These are phyloP conservation scores for Pugionium dolabratum DNA, from an alignment of 345 rosid genomes.

Conservation along the genomic window DNA sequence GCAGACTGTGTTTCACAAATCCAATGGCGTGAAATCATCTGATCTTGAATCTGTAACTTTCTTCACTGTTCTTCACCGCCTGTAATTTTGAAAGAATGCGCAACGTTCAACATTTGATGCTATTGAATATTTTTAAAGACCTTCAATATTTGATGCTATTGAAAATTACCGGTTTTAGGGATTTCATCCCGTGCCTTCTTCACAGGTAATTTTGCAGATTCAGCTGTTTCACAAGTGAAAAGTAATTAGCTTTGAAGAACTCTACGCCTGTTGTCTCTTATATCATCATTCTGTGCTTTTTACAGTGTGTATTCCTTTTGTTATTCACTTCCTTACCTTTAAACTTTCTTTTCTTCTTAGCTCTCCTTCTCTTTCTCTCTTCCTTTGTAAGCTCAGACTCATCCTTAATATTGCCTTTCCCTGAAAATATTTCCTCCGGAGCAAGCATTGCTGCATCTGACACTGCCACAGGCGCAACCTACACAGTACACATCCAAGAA, in stretches of 20 bases:
- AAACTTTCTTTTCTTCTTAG: constrained; percentile 85
- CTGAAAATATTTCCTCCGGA: constrained; percentile 86
- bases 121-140: neutral
- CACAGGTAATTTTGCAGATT: constrained; percentile 51
- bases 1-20: constrained; percentile 6
- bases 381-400: constrained; percentile 77
- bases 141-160: constrained; percentile 10
- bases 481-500: constrained; percentile 39
- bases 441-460: constrained; percentile 99
- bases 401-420: constrained; percentile 84
- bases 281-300: neutral
- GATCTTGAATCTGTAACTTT: constrained; percentile 4
- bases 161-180: constrained; percentile 41
- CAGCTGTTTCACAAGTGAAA: constrained; percentile 49
- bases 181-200: constrained; percentile 49
- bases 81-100: neutral
- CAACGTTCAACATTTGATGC: constrained; percentile 5
- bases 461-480: constrained; percentile 91
- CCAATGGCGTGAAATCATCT: constrained; percentile 2
- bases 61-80: constrained; percentile 31
- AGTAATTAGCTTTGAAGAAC: constrained; percentile 10
- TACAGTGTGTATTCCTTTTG: neutral
- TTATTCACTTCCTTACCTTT: constrained; percentile 58
- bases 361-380: constrained; percentile 96
- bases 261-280: neutral